Evolutionary conservation across 768 basidiomycete genomes (phyloP).

Genomic region (Lyophyllum semitale): DNA sequence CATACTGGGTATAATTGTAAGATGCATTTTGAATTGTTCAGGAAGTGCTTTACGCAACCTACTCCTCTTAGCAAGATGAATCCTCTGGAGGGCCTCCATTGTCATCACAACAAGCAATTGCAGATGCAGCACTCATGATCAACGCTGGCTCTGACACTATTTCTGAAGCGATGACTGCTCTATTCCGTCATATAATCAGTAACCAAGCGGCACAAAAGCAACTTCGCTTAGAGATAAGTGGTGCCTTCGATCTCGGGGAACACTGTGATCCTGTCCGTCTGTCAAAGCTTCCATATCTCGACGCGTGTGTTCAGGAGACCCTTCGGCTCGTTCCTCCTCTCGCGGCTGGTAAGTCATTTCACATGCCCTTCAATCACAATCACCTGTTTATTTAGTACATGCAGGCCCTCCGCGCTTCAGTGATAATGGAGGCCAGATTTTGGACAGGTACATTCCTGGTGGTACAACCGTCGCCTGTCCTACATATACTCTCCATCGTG

Average conservation of each 20-base stretch:
- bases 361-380: too few species aligned
- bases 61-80: slow-evolving; percentile 17
- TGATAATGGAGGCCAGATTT: not conserved
- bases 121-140: slow-evolving; percentile 22
- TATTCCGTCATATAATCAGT: slow-evolving; percentile 16
- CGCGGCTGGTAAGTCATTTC: slow-evolving; percentile 15
- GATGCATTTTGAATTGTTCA: not conserved
- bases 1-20: not conserved
- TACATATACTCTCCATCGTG: slow-evolving; percentile 15
- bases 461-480: slow-evolving; percentile 14
- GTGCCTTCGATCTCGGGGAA: slow-evolving; percentile 4
- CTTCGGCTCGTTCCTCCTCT: slow-evolving; percentile 24
- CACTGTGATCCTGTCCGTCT: slow-evolving; percentile 12
- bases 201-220: slow-evolving; percentile 1
- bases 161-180: slow-evolving; percentile 11
- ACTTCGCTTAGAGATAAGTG: slow-evolving; percentile 13
- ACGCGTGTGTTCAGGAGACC: slow-evolving; percentile 26
- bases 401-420: slow-evolving; percentile 16
- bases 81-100: slow-evolving; percentile 4
- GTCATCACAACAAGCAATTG: slow-evolving; percentile 13
- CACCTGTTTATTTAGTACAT: too few species aligned
- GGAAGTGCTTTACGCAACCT: not conserved
- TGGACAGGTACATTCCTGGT: slow-evolving; percentile 8
- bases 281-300: slow-evolving; percentile 22
- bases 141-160: slow-evolving; percentile 23